Evolutionary conservation across 2,329 filamentous ascomycete species (phyloP), one percentile per base, ranked within the genome.

Genomic region (Paecilomyces fulvus): DNA sequence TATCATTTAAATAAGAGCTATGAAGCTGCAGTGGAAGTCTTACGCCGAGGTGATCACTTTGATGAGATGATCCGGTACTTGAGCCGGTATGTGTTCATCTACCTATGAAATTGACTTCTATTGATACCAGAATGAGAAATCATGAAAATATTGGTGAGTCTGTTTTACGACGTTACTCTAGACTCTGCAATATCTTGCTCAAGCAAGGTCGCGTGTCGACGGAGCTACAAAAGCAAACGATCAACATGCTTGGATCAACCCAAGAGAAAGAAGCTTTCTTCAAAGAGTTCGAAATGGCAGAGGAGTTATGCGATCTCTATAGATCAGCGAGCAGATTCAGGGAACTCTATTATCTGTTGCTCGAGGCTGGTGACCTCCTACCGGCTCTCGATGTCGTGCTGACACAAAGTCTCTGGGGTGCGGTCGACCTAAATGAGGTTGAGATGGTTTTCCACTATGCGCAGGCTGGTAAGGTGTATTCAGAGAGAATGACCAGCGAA

Each of bases 31-130:
- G 56, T 61, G 9, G 59, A 56, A 9, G 53, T 56, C 11, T 46
- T 65, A 43, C 60, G 59, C 6, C 49, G 57, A 30, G 64, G 61
- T 1, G 51, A 57, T 9, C 20, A 56, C 11, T 64, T 60, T 30
- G 58, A 65, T 51, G 54, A 61, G 12, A 25, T 66, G 1, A 59
- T 66, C 30, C 8, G 28, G 7, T 65, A 65, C 51, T 37, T 64
- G 12, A 51, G 52, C 30, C 51, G 49, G 51, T 59, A 58, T 48
- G 37, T 56, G 30, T n/a, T 21, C 1, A 37, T 49, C 25, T 20
- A 17, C 6, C 20, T 21, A 17, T 11, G 17, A 14, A 49, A 14
- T 14, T 21, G 11, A 23, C 12, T 14, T 17, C 17, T 49, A 17
- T 9, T 49, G n/a, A 60, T 37, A 17, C 4, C 50, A 25, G 1